phyloP scores from a whole-genome alignment of 768 basidiomycete species.

The Leccinum uliginosum region DNA sequence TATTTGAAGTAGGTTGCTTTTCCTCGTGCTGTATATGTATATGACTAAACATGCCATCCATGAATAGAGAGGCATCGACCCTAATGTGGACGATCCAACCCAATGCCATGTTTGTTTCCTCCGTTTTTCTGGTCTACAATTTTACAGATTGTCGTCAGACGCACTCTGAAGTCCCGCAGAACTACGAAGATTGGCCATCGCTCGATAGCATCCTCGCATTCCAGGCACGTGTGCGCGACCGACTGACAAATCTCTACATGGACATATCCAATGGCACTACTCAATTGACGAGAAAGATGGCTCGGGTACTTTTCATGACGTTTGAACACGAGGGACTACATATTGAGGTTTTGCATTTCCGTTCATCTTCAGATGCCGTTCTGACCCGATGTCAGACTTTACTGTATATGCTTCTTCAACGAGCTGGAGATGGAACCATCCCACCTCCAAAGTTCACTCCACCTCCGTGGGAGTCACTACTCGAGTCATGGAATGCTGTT shows the following conservation, averaged over 20 bases:
- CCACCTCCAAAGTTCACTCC: slow-evolving; percentile 70
- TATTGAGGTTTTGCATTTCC: slow-evolving; percentile 49
- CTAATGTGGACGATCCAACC: slow-evolving; percentile 85
- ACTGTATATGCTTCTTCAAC: slow-evolving; percentile 90
- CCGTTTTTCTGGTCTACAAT: not conserved
- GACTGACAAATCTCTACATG: slow-evolving; percentile 70
- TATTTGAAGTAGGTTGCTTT: slow-evolving; percentile 59
- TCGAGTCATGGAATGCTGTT: slow-evolving; percentile 41
- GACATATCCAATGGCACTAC: slow-evolving; percentile 52
- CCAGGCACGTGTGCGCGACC: slow-evolving; percentile 69
- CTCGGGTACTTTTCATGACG: slow-evolving; percentile 84
- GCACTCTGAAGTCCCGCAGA: slow-evolving; percentile 83
- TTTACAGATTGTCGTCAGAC: slow-evolving; percentile 42
- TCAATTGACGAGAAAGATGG: slow-evolving; percentile 58
- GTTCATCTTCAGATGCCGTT: not conserved
- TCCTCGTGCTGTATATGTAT: not conserved
- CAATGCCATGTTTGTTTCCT: slow-evolving; percentile 67
- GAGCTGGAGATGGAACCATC: slow-evolving; percentile 70
- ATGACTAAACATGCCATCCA: slow-evolving; percentile 5
- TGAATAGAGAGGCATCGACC: slow-evolving; percentile 88
- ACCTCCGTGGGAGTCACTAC: slow-evolving; percentile 68
- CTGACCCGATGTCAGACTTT: slow-evolving; percentile 51
- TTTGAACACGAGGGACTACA: slow-evolving; percentile 90
- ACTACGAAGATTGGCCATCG: slow-evolving; percentile 83
- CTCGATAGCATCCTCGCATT: slow-evolving; percentile 68